Base-by-base conservation (phyloP, 2,329 filamentous ascomycete species). In the Pseudogymnoascus sp. region DNA sequence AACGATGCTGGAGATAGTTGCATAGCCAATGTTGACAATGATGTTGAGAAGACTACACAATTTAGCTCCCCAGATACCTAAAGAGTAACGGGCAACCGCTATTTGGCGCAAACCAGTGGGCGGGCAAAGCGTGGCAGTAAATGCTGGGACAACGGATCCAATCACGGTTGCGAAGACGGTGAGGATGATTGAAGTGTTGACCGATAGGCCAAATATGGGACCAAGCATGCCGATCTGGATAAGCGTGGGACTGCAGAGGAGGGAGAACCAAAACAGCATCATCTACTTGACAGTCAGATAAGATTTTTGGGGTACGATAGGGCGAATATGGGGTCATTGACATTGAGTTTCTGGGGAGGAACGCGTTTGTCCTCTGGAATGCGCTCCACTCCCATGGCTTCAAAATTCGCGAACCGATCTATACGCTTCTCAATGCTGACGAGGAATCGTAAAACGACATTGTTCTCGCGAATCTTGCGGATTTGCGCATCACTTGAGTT, bases 1-100 rank as follows among this genome's bases (percentile, higher is more conserved):
- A 9, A 86, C 76, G 57, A 86, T 81, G 64, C 77, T 81, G 66
- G 82, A 81, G 66, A 87, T 79, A 67, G 86, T 78, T 60, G 80
- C 81, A 73, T 86, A 87, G 22, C 83, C 84, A 4, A 79, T 81
- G 36, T 68, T 66, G 16, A 70, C 64, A 16, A 71, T 63, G 18
- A 69, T 66, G 50, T 71, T 72, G 8, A 72, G 60, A 4, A 68
- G 30, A 2, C 66, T 67, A 39, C 68, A 68, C 8, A 72, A 30
- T 61, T 70, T 71, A 58, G 69, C 67, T 2, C 66, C 66, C 66
- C 68, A 71, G 65, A 67, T 66, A 14, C 70, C 70, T 61, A 72
- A 69, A 8, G 67, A 64, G 57, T 68, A 72, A 7, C 70, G 66
- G 25, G 67, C 63, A 6, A 69, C 64, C 14, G 65, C 65, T 22